Base-by-base conservation (phyloP, 192 early-diverging fungal genomes). In the Coemansia sp. region DNA sequence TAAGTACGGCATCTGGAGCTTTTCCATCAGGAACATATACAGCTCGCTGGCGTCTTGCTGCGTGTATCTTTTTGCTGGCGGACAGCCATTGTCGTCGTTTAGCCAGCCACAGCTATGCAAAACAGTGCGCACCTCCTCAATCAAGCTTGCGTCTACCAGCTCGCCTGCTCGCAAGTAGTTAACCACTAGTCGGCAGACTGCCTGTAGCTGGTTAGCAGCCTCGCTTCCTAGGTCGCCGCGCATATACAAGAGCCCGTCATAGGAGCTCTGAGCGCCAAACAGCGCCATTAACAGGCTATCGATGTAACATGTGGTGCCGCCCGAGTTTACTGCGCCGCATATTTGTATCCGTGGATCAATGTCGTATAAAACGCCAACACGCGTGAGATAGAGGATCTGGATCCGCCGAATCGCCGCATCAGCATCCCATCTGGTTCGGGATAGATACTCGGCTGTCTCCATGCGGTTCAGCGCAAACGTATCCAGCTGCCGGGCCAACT, bases 11-110 rank as follows among this genome's bases (percentile, higher is more conserved):
- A 90, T 83, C 39, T 84, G 84, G 65, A 90, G 81, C 30, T 75
- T 84, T 35, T 87, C 84, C 45, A 87, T 87, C 32, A 91, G 47
- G 43, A 90, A 90, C 69, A 91, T 59, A 64, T 89, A 91, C 15
- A 91, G 74, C 74, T 91, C 90, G 44, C 86, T 86, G 3, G 84
- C 75, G 64, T 91, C 90, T 65, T 91, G 87, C 72, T 91, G 90
- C 6, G 76, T 62, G 58, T 61, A 62, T 55, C 43, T 65, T 18
- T 39, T 59, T 22, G 34, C 58, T 4, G 58, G 58, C 18, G 58
- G 62, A 35, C 37, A 8, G 20, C 50, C 29, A 15, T 30, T 4
- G 20, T n/a, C 60, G 20, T 30, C 65, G 41, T 32, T 12, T 52
- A 61, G 62, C 87, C 88, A 91, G 24, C 84, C 84, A 58, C 82